Evolutionary conservation across 164 flowering plant genomes (phyloP), one percentile per base, ranked within the genome.

Genomic region (Brasenia schreberi): DNA sequence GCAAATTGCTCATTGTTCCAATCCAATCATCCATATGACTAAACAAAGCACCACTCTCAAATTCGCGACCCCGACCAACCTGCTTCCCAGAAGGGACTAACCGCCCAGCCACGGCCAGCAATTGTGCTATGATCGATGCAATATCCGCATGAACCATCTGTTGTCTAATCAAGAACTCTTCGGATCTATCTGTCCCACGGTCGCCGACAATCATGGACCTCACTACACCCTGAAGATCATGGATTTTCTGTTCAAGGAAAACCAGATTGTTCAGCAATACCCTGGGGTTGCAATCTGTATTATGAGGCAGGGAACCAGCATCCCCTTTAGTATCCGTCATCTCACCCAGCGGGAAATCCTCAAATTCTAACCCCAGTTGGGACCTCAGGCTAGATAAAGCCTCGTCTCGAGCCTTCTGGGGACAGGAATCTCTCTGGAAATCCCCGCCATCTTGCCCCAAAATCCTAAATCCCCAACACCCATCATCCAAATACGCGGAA

Each of bases 221-320:
- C 27, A 67, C 64, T 6, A 67, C 33, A n/a, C 64, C 69, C 9
- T 67, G 69, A 42, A 67, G 69, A 17, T 67, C 49, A 17, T 61
- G 62, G 33, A 67, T 33, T 23, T 67, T 67, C 69, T 67, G 69
- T 63, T 67, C 69, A 7, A 67, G 63, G 52, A 67, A 67, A 43
- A 60, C 49, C 27, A 67, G 69, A 60, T 67, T 67, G 17, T 43
- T 67, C 11, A 67, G 63, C 52, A 67, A 43, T 11, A 39, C 19
- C 56, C 63, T 59, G 9, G 69, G 63, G 52, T 67, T 60, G 19
- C 67, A 11, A 14, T 44, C 59, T 7, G 19, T 14, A 7, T 43
- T 14, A 61, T 61, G 10, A 61, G 63, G 56, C 56, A 49, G 56
- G 12, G 16, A 49, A 5, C 12, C 10, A 49, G 0, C 56, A 33